A percentile compares a stretch with the other conserved stretches of the same genome.
phyloP scores from a whole-genome alignment of 139 green algal species.

The Ettlia oleoabundans region DNA sequence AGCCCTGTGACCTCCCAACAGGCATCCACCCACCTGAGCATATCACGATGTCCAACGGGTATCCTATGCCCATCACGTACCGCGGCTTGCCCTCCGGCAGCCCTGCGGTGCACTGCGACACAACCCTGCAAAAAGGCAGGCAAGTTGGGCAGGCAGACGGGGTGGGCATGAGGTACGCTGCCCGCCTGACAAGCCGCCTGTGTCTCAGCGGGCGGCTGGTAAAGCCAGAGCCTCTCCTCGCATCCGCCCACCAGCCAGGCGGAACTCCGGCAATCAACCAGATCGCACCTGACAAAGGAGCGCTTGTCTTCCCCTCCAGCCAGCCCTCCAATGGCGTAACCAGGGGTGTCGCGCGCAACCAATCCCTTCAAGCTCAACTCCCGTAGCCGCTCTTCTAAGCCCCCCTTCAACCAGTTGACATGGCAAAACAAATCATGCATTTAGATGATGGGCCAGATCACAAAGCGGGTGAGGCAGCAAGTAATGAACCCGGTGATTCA shows the following conservation, averaged over 20 bases:
- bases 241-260: neutral
- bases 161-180: no score
- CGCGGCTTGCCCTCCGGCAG: slow-evolving; percentile 88
- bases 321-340: slow-evolving; percentile 96
- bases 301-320: slow-evolving; percentile 95
- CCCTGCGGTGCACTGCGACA: slow-evolving; percentile 79
- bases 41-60: slow-evolving; percentile 95
- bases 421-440: neutral
- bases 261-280: no score
- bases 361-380: slow-evolving; percentile 77
- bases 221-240: no score
- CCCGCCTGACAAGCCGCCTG: no score
- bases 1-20: no score
- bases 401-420: slow-evolving; percentile 44
- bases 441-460: no score
- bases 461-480: neutral
- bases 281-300: slow-evolving; percentile 68
- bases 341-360: slow-evolving; percentile 74
- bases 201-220: no score
- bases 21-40: no score
- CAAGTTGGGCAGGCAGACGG: neutral
- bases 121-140: slow-evolving; percentile 73
- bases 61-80: slow-evolving; percentile 95
- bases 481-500: no score
- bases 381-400: slow-evolving; percentile 76